These are phyloP conservation scores for Blastomyces gilchristii DNA, from an alignment of 2,329 filamentous ascomycete species.

Conservation along the genomic window DNA sequence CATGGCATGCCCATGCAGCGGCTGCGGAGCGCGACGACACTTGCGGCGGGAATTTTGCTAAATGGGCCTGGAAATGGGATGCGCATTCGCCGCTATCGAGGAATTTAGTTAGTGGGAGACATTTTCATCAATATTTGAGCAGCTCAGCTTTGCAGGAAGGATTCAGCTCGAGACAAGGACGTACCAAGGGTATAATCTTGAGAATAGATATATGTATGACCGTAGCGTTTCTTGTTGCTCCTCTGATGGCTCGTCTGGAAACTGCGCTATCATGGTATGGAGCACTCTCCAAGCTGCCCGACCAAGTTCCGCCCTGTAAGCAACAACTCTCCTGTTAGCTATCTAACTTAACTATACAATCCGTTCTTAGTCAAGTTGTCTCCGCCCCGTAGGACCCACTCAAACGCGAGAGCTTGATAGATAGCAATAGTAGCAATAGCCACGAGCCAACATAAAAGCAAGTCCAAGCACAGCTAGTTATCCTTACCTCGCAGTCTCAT, in stretches of 20 bases:
- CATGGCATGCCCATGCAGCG: slow-evolving; percentile 57
- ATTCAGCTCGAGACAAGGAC: background rate
- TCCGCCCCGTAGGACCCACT: background rate
- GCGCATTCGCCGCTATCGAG: slow-evolving; percentile 52
- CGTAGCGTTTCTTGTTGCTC: slow-evolving; percentile 52
- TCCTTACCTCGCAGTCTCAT: slow-evolving; percentile 40
- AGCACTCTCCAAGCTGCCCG: slow-evolving; percentile 57
- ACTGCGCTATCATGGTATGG: slow-evolving; percentile 57
- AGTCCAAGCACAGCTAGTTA: background rate
- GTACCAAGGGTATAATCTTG: slow-evolving; percentile 55
- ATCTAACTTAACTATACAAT: background rate
- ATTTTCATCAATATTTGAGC: background rate
- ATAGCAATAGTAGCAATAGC: background rate
- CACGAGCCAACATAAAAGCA: background rate
- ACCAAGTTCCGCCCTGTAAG: slow-evolving; percentile 50
- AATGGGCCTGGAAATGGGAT: slow-evolving; percentile 50
- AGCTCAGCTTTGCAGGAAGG: background rate
- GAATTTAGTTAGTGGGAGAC: background rate
- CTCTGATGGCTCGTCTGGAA: slow-evolving; percentile 51
- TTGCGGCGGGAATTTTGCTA: slow-evolving; percentile 54
- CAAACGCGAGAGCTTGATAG: too few relatives aligned
- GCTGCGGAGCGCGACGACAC: slow-evolving; percentile 51
- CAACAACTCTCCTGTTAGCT: background rate
- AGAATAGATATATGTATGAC: slow-evolving; percentile 54
- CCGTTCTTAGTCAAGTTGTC: background rate